phyloP scores from a whole-genome alignment of 768 basidiomycete genomes.

The Serpula lacrymans region DNA sequence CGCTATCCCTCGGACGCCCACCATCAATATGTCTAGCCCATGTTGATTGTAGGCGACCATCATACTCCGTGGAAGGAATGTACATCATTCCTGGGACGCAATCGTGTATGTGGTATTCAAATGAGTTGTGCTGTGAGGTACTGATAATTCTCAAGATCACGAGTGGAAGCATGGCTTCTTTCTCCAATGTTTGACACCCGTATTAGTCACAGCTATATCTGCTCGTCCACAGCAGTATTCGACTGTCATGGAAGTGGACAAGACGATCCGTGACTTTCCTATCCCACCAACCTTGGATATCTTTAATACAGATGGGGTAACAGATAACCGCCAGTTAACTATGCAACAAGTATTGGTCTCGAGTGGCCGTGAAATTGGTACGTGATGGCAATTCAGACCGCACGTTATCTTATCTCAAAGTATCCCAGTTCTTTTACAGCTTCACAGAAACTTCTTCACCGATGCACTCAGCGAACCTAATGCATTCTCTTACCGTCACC shows the following conservation, averaged over 20 bases:
- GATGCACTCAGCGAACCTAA: conserved; percentile 55
- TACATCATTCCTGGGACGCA: conserved; percentile 22
- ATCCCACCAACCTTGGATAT: conserved; percentile 50
- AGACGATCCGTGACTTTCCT: conserved; percentile 50
- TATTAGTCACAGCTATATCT: conserved; percentile 55
- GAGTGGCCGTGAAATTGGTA: conserved; percentile 63
- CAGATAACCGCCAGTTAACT: conserved; percentile 47
- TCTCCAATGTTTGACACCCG: conserved; percentile 57
- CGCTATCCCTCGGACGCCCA: conserved; percentile 67
- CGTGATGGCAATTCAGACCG: conserved; percentile 14
- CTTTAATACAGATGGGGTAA: conserved; percentile 32
- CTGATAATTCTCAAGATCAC: conserved; percentile 44
- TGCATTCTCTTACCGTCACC: conserved; percentile 55
- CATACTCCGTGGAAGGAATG: conserved; percentile 28
- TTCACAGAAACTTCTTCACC: conserved; percentile 67
- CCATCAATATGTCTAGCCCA: conserved; percentile 64
- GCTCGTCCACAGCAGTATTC: conserved; percentile 50
- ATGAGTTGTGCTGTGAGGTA: conserved; percentile 6
- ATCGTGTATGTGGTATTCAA: conserved; percentile 23
- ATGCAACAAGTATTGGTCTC: conserved; percentile 65
- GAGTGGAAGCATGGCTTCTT: conserved; percentile 72
- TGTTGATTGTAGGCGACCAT: conserved; percentile 54
- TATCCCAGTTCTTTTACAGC: conserved; percentile 55
- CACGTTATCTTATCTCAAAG: background rate
- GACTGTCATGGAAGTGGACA: conserved; percentile 52